A percentile compares a stretch with the other conserved stretches of the same genome.
Conservation (phyloP, 192 early-diverging fungal species). For the Backusella psychrophila region DNA sequence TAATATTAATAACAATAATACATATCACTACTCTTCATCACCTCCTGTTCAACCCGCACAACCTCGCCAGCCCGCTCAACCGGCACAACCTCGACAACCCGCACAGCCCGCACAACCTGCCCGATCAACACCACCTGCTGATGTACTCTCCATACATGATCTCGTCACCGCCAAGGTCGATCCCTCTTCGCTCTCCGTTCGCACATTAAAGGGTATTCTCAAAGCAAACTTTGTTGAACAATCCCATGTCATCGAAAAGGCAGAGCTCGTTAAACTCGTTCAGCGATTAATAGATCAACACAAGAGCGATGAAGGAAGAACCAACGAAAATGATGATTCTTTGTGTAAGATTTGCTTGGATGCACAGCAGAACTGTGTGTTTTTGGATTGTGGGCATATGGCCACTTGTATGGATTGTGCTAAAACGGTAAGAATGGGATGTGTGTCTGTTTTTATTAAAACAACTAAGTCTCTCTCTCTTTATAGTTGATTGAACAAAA, state of each 20-base stretch:
- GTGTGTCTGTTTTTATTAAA: background rate
- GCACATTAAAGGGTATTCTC: conserved; percentile 67
- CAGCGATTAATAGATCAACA: conserved; percentile 60
- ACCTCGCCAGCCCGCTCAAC: background rate
- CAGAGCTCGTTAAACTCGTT: conserved; percentile 67
- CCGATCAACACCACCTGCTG: background rate
- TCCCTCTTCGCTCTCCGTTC: conserved; percentile 57
- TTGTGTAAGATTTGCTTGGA: conserved; percentile 85
- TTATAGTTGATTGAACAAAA: conserved; percentile 38
- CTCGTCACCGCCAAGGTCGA: conserved; percentile 49
- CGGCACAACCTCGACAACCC: background rate
- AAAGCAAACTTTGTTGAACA: conserved; percentile 62
- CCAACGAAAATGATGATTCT: conserved; percentile 56
- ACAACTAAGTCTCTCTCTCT: background rate
- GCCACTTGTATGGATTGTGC: conserved; percentile 79
- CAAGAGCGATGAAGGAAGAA: conserved; percentile 17
- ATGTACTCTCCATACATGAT: conserved; percentile 17
- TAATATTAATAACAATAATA: background rate
- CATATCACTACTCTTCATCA: background rate
- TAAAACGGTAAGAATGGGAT: conserved; percentile 38
- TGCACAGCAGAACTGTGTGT: conserved; percentile 75
- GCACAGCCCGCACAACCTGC: background rate
- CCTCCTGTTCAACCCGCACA: background rate
- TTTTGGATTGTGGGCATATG: conserved; percentile 87
- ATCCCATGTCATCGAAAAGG: conserved; percentile 69